A percentile compares a stretch with the other conserved stretches of the same genome.
These are phyloP conservation scores for Pseudopyrenochaeta lycopersici DNA, from an alignment of 2,329 filamentous ascomycete species.

Conservation along the genomic window DNA sequence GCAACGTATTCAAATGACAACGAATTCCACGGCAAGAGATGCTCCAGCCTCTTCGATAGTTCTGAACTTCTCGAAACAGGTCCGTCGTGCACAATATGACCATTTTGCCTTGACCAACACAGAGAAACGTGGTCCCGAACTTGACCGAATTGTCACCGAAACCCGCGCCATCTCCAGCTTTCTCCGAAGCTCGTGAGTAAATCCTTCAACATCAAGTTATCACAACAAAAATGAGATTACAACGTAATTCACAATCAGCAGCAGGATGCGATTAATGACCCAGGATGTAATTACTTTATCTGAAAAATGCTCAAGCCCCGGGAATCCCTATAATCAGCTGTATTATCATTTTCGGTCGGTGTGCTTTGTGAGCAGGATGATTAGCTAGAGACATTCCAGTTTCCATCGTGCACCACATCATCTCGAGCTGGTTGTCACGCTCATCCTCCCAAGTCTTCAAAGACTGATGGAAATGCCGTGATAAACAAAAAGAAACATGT, in stretches of 20 bases:
- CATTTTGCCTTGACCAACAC: not conserved
- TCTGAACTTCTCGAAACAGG: not conserved
- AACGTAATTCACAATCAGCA: not conserved
- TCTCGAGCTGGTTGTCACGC: constrained; percentile 13
- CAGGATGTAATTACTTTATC: constrained; percentile 23
- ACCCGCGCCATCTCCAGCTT: constrained; percentile 18
- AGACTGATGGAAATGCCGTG: constrained; percentile 26
- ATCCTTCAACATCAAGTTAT: not conserved
- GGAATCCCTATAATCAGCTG: constrained; percentile 17
- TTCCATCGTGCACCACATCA: constrained; percentile 23
- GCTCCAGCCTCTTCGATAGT: not conserved
- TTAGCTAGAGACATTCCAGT: constrained; percentile 31
- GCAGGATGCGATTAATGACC: not conserved
- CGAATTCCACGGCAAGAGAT: not conserved
- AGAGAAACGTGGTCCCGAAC: constrained; percentile 6
- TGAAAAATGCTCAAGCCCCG: constrained; percentile 31
- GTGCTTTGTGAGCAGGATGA: constrained; percentile 29
- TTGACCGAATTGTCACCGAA: constrained; percentile 25
- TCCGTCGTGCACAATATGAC: not conserved
- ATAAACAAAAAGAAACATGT: constrained; percentile 47
- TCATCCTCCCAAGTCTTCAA: constrained; percentile 26
- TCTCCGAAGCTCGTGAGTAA: constrained; percentile 17
- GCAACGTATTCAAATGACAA: not conserved
- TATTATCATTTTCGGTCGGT: constrained; percentile 22
- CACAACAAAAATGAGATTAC: not conserved